Evolutionary conservation across 352 stramenopile species (phyloP), one percentile per base, ranked within the genome.

Genomic region (Phytophthora citrophthora): DNA sequence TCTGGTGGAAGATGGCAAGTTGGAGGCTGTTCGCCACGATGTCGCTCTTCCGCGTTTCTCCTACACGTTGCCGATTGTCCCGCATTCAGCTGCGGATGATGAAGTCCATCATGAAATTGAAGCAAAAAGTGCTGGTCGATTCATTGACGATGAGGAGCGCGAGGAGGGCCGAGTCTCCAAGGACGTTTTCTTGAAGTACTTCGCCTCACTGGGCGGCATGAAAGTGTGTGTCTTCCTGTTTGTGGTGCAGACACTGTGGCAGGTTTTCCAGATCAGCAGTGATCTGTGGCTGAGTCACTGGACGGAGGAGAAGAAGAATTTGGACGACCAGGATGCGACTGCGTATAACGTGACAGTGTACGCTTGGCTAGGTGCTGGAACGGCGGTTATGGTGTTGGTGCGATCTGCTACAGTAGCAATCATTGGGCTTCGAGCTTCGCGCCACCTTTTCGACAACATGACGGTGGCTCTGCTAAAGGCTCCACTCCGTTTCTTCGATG

Each of bases 401-500:
- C 68, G 68, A 7, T 40, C 67, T 3, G 11, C 59, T 1, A 75
- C 59, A 0, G 63, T 97, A 11, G 52, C 72, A 7, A 48, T 69
- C 26, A 74, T 68, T 15, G 74, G 77, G 2, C 47, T 90, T 5
- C 69, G 55, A 13, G 72, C 61, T 1, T 74, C 81, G 1, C 62
- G 78, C 16, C 74, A 73, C 15, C 65, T 98, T 6, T 97, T 98
- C 59, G 75, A 98, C 47, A 68, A 81, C 31, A 85, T 98, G 64
- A 96, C 91, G 10, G 49, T 79, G 18, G 82, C 81, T 20, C 81
- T 98, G 13, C 60, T 98, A 16, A 72, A 78, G 40, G 92, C 93
- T 15, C 91, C 93, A 5, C 82, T 97, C 34, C 66, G 81, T 3
- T 98, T 98, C 70, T 98, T 98, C 69, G 90, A 98, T 61, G 83